These are phyloP conservation scores for Stephanodiscus triporus DNA, from an alignment of 108 stramenopile species.

Conservation along the genomic window DNA sequence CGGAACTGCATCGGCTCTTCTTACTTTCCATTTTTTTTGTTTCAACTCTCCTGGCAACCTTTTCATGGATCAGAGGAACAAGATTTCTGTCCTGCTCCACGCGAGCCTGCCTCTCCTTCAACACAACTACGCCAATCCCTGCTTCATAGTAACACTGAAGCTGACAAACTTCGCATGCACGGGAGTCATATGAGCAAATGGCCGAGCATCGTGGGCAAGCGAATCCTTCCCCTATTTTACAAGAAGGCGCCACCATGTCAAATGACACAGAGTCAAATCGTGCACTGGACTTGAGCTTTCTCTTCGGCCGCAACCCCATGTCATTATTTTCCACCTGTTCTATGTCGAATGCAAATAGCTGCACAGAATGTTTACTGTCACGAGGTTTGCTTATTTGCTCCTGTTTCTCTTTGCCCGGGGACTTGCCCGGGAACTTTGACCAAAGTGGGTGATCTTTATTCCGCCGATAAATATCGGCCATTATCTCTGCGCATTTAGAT, in stretches of 20 bases:
- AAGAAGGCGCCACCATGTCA: not conserved
- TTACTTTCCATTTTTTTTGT: not conserved
- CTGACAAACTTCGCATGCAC: not conserved
- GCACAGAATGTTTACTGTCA: not conserved
- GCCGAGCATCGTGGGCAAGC: slow-evolving; percentile 14
- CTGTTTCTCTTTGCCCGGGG: not conserved
- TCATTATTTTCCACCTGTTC: not conserved
- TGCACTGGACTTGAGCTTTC: slow-evolving; percentile 27
- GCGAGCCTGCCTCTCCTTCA: not conserved
- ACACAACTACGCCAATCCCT: slow-evolving; percentile 13
- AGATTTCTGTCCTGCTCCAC: not conserved
- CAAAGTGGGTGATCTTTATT: slow-evolving; percentile 7
- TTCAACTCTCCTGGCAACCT: not conserved
- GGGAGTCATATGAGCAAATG: slow-evolving; percentile 8
- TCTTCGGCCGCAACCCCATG: slow-evolving; percentile 15
- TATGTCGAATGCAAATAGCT: slow-evolving; percentile 8
- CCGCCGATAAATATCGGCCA: slow-evolving; percentile 20
- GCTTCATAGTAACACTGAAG: slow-evolving; percentile 15
- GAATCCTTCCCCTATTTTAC: slow-evolving; percentile 13
- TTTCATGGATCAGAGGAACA: not conserved
- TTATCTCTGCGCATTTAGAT: slow-evolving; percentile 2
- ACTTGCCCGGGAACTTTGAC: not conserved
- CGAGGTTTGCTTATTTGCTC: too few species aligned
- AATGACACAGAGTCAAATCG: slow-evolving; percentile 11
- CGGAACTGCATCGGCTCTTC: not conserved